phyloP scores from a whole-genome alignment of 768 basidiomycete species.

The Xanthoconium stramineum region DNA sequence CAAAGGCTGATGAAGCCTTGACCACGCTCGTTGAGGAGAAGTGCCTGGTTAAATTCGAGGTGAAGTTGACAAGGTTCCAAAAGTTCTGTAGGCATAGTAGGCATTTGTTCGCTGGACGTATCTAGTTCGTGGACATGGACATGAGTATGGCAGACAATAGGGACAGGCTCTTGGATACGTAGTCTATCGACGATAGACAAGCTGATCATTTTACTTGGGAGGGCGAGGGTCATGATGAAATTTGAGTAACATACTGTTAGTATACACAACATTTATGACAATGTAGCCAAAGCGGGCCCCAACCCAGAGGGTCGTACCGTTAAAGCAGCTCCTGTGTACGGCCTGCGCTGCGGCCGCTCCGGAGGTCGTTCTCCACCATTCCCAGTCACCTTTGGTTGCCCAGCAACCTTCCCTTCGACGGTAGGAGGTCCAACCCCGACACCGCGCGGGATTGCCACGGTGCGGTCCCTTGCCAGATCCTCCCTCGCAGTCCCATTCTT shows the following conservation, averaged over 20 bases:
- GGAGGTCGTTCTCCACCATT: background rate
- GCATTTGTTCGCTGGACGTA: constrained; percentile 11
- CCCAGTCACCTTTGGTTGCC: background rate
- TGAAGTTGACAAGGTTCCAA: constrained; percentile 21
- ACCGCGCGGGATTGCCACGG: background rate
- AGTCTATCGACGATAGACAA: no score
- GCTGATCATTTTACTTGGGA: background rate
- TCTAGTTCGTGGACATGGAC: constrained; percentile 3
- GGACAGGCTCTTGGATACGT: background rate
- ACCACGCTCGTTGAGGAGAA: constrained; percentile 18
- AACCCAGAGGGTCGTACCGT: background rate
- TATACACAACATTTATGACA: background rate
- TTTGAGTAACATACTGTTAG: background rate
- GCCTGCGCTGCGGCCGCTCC: background rate
- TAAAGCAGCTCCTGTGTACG: background rate
- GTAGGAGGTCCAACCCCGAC: background rate
- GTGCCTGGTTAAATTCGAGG: constrained; percentile 17
- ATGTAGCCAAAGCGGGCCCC: background rate
- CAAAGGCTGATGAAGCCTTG: constrained; percentile 18
- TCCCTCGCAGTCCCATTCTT: background rate
- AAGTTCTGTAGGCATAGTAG: constrained; percentile 17
- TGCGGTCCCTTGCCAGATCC: background rate
- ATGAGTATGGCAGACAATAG: background rate
- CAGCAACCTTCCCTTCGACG: background rate
- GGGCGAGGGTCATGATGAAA: background rate